phyloP scores from a whole-genome alignment of 345 rosid genomes.

The Camelina hispida region DNA sequence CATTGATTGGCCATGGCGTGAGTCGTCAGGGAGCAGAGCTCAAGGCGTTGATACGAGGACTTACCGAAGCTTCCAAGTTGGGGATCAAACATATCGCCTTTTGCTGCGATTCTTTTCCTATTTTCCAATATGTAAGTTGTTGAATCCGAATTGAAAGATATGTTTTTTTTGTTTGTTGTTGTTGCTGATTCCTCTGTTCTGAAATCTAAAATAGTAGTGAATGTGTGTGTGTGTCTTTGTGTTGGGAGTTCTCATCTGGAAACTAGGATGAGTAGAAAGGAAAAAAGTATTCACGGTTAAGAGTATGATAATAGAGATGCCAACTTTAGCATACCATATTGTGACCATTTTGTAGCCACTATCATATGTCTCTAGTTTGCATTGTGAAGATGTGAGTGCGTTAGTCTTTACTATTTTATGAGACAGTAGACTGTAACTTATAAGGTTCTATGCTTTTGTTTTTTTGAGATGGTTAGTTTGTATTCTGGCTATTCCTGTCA shows the following conservation, averaged over 20 bases:
- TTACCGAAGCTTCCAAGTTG: slow-evolving; percentile 27
- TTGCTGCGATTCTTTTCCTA: slow-evolving; percentile 21
- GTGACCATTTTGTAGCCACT: slow-evolving; percentile 9
- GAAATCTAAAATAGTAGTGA: not conserved
- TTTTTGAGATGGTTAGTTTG: not conserved
- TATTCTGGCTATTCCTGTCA: not conserved
- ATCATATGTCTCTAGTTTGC: not conserved
- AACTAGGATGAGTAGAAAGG: not conserved
- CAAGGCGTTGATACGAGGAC: slow-evolving; percentile 36
- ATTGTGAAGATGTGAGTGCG: not conserved
- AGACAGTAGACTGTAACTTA: slow-evolving; percentile 4
- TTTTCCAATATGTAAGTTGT: slow-evolving; percentile 40
- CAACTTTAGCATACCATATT: not conserved
- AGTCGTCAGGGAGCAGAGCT: slow-evolving; percentile 38
- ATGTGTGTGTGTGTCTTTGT: not conserved
- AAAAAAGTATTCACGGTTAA: not conserved
- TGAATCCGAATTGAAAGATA: too few relatives aligned
- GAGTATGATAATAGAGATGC: not conserved
- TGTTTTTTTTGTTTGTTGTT: too few relatives aligned
- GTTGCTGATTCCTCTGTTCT: not conserved
- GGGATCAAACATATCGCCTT: slow-evolving; percentile 32
- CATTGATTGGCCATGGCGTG: slow-evolving; percentile 14
- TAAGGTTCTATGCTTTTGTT: slow-evolving; percentile 2
- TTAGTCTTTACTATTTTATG: not conserved
- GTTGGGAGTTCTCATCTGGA: not conserved